Percentiles rank a stretch among this genome's conserved stretches.
Evolutionary conservation across 495 filamentous ascomycete species (phyloP).

Genomic region (Staphylotrichum longicolle): DNA sequence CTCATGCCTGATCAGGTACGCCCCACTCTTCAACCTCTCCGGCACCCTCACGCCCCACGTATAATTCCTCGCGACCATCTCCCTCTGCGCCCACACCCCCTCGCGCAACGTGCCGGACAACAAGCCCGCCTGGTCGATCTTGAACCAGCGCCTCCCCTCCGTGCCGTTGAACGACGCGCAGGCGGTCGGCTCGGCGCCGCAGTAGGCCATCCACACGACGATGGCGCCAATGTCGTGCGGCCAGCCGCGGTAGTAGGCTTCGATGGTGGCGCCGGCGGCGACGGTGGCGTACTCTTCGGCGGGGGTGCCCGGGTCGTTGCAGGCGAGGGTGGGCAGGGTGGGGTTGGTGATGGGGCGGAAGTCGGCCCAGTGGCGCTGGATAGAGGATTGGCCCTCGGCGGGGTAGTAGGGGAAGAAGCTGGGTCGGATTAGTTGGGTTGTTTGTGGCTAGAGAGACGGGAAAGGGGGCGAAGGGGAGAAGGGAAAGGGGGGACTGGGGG

Average conservation of each 20-base stretch:
- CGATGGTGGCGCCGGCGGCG: background rate
- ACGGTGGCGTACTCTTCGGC: constrained; percentile 6
- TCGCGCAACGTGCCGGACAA: background rate
- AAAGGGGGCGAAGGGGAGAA: no score
- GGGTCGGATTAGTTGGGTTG: background rate
- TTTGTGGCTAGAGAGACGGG: background rate
- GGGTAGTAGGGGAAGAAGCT: constrained; percentile 10
- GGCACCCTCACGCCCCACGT: constrained; percentile 5
- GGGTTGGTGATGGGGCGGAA: constrained; percentile 2
- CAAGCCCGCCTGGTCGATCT: constrained; percentile 1
- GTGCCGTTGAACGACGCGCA: background rate
- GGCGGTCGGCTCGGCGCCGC: background rate
- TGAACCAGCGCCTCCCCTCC: constrained; percentile 3
- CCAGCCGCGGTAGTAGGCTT: constrained; percentile 3
- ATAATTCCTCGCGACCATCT: background rate
- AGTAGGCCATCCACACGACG: constrained; percentile 9
- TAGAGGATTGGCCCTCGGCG: background rate
- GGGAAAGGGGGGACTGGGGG: no score
- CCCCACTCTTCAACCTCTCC: background rate
- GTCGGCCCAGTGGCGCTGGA: constrained; percentile 8
- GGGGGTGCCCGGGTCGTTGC: constrained; percentile 2
- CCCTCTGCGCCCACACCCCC: constrained; percentile 3
- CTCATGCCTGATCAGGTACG: constrained; percentile 4
- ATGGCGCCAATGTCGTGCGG: constrained; percentile 7
- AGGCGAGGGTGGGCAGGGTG: background rate